Base-by-base conservation (phyloP, 2,329 filamentous ascomycete genomes). In the Plenodomus biglobosus region DNA sequence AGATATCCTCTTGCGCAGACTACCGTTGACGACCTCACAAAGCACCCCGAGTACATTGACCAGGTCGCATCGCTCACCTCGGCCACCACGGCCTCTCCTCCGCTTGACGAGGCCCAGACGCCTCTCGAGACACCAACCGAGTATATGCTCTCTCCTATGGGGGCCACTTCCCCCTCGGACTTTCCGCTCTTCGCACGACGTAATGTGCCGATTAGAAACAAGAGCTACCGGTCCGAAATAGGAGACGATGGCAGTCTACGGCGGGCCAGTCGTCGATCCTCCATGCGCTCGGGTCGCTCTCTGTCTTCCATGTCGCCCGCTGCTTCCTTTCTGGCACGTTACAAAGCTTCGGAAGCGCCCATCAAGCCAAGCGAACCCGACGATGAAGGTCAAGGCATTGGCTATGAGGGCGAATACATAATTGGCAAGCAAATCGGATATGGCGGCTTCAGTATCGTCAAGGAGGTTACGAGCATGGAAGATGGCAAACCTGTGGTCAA, bases 361-460 rank as follows among this genome's bases (percentile, higher is more conserved):
- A 44, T 75, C 64, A 59, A 73, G 63, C 43, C 72, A 62, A 54
- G 72, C 3, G 76, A 84, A 50, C 83, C 83, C 11, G 85, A 87
- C 61, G 82, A 85, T 40, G 84, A 87, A 72, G 85, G 85, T 2
- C 84, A 87, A 64, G 80, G 84, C 50, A 81, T 87, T 39, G 84
- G 83, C 36, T 78, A 76, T 39, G 61, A 75, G 36, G 73, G 80
- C 43, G 82, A 85, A 53, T 87, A 86, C 65, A 82, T 87, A 24
- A 80, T 87, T 42, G 85, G 85, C 40, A 83, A 84, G 55, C 80
- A 83, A 50, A 83, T 87, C 50, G 85, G 83, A 2, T 81, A 76
- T 53, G 85, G 85, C 20, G 85, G 85, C 3, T 87, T 87, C 66
- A 85, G 83, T 54, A 76, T 81, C 1, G 82, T 87, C 27, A 86